Evolutionary conservation across 129 eudicot species (phyloP).

Genomic region (Pittosporum tobira): DNA sequence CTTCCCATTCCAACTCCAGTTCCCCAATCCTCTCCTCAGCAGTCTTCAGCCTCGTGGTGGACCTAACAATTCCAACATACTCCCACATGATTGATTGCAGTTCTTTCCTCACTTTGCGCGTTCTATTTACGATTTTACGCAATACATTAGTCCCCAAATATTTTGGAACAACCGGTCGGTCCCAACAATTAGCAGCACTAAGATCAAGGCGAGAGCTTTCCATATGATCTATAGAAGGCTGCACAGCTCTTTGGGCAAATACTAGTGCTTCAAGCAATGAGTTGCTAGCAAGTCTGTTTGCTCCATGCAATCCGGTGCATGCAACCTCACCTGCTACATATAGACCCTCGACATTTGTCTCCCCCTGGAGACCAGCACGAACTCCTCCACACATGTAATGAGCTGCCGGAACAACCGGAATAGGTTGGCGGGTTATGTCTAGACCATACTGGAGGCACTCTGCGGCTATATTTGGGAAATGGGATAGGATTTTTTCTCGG

Average conservation of each 20-base stretch:
- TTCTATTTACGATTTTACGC: conserved; percentile 33
- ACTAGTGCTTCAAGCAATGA: conserved; percentile 94
- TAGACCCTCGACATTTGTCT: conserved; percentile 79
- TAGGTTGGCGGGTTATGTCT: conserved; percentile 81
- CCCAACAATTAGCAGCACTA: conserved; percentile 48
- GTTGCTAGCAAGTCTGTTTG: conserved; percentile 93
- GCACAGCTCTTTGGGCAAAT: conserved; percentile 83
- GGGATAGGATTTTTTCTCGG: conserved; percentile 64
- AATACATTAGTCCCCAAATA: conserved; percentile 38
- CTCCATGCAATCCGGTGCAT: conserved; percentile 96
- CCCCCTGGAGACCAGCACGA: conserved; percentile 95
- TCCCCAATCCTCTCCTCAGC: conserved; percentile 75
- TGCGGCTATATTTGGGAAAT: conserved; percentile 90
- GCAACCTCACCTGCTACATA: conserved; percentile 97
- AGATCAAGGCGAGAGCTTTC: conserved; percentile 27
- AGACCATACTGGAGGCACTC: conserved; percentile 76
- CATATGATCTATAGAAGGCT: conserved; percentile 85
- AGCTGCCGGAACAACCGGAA: conserved; percentile 99
- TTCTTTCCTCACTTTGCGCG: conserved; percentile 72
- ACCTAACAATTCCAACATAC: conserved; percentile 87
- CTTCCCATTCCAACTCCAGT: conserved; percentile 85
- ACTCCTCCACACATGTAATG: conserved; percentile 99
- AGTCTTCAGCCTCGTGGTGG: conserved; percentile 54
- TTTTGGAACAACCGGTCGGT: conserved; percentile 55
- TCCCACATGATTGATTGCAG: conserved; percentile 90